Base-by-base conservation (phyloP, 371 early-diverging fungal species). In the Umbelopsis sp. region DNA sequence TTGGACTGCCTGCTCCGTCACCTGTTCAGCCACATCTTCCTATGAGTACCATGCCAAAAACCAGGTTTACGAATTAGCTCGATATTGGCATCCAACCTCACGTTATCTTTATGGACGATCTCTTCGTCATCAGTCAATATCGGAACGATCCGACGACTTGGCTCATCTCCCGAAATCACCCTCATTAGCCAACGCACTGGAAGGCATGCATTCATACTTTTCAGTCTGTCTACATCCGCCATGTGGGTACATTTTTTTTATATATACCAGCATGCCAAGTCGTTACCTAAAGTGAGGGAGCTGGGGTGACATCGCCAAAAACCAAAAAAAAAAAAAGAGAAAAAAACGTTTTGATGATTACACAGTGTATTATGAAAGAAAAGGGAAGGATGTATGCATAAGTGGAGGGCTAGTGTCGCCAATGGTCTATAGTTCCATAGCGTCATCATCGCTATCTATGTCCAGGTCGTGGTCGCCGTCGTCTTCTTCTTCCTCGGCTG, bases 401-500 rank as follows among this genome's bases (percentile, higher is more conserved):
- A 12, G 48, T 48, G 16, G 16, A 48, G 48, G 16, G 48, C 48
- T 48, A n/a, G 48, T 6, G 20, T 18, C 14, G 48, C n/a, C 48
- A 41, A 41, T 48, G 48, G 1, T 48, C 69, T 72, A 76, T 73
- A 76, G 72, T 70, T 83, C 81, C 84, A 83, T 84, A 50, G 80
- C 84, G 50, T 83, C 79, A 20, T 80, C 73, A 29, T 77, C 75
- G n/a, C 77, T 79, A 65, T 77, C 72, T 57, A 57, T 57, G 22
- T 74, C 73, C 8, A 69, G 63, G n/a, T 80, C 75, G 29, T 69
- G 73, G 25, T 80, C 80, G 18, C 57, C 70, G 25, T 78, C 80
- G 37, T 53, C 70, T 22, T 73, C 69, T 16, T 80, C 80, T 53
- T 76, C 77, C 48, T 81, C 80, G 29, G 73, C 73, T 12, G 72